Evolutionary conservation across 805 yeast species (phyloP), one percentile per base, ranked within the genome.

Genomic region (Ogataea henricii): DNA sequence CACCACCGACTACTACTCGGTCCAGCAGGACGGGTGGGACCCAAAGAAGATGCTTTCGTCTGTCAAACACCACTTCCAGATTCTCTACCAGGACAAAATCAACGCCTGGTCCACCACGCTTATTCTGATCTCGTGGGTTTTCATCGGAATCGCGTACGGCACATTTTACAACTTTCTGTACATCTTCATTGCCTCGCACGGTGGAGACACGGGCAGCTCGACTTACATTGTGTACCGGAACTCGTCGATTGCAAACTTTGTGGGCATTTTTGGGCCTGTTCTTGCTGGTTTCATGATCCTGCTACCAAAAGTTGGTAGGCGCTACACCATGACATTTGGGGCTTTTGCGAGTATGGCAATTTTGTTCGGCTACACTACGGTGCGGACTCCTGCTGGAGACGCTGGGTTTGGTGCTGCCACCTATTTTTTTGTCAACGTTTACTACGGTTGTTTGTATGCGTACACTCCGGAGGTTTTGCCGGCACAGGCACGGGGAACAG

Each of bases 391-490:
- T 38, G 68, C 75, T 7, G 77, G 72, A 70, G 77, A 77, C 57
- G 76, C 81, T 43, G 74, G 68, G 6, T 61, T 69, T 33, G 62
- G 68, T n/a, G 58, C 72, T 25, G 70, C 73, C 33, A 75, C 81
- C 27, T 76, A 73, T 48, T 55, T 71, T 49, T 64, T 64, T 52
- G 57, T 70, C 48, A 65, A 69, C 62, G 68, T 78, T 45, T 76
- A 76, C 58, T 79, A 77, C 57, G 83, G 82, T 3, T 75, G 76
- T 17, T 63, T 81, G 25, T 81, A 78, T 55, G 85, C 84, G 9
- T 81, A 79, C 57, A 80, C 85, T 2, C 85, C 84, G 1, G 83
- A 81, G 54, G 73, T 77, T 14, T 70, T 81, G 56, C 81, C 81
- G 12, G 62, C 75, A 0, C 60, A 64, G 43, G 70, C 69, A 10